These are phyloP conservation scores for Batkoa obscura DNA, from an alignment of 371 early-diverging fungal species.

Conservation along the genomic window DNA sequence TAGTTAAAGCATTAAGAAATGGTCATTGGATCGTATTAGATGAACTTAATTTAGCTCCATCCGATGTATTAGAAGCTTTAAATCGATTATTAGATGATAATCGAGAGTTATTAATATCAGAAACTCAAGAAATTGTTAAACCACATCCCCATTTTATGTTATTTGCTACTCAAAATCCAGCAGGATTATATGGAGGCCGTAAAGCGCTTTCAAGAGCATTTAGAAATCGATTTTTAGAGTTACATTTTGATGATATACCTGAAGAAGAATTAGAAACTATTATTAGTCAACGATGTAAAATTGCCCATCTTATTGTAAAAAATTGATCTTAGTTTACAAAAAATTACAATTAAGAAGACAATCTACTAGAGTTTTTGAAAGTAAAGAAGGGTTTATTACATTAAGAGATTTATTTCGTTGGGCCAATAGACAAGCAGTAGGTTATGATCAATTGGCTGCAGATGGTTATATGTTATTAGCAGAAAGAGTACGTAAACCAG, in stretches of 20 bases:
- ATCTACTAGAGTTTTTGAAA: conserved; percentile 77
- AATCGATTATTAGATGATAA: conserved; percentile 99
- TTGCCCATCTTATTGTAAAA: conserved; percentile 84
- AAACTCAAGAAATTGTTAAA: conserved; percentile 86
- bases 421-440: conserved; percentile 71
- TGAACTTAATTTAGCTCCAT: conserved; percentile 98
- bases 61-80: conserved; percentile 98
- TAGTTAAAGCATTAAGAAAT: conserved; percentile 88
- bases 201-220: conserved; percentile 98
- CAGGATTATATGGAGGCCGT: conserved; percentile 97
- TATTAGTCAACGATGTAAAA: conserved; percentile 56
- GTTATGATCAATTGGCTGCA: conserved; percentile 66
- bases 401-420: conserved; percentile 97
- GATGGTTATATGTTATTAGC: conserved; percentile 92
- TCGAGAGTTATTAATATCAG: conserved; percentile 92
- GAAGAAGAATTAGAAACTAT: conserved; percentile 76
- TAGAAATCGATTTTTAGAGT: conserved; percentile 97
- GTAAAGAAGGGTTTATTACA: conserved; percentile 85
- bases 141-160: conserved; percentile 97
- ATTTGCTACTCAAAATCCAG: conserved; percentile 99
- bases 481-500: conserved; percentile 72
- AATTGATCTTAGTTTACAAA: conserved; percentile 75
- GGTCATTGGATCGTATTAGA: conserved; percentile 99
- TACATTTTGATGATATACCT: conserved; percentile 90
- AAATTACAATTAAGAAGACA: conserved; percentile 62